Evolutionary conservation across 306 rosid genomes (phyloP).

Genomic region (Casuarina cunninghamiana): DNA sequence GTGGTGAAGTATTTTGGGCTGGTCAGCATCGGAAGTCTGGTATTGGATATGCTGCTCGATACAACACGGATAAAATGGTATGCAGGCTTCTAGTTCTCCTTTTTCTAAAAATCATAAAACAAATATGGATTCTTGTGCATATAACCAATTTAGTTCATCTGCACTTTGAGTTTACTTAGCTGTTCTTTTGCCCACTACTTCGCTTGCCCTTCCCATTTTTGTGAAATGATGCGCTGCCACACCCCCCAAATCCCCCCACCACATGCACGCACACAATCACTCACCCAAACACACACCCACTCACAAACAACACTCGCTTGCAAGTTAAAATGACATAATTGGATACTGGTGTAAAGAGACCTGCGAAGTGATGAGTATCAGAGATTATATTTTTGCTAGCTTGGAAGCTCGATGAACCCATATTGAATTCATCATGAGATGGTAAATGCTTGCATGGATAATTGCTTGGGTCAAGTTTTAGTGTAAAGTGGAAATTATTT

Average conservation of each 20-base stretch:
- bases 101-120: not conserved
- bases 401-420: not conserved
- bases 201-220: not conserved
- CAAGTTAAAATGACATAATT: not conserved
- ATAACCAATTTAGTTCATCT: not conserved
- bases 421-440: not conserved
- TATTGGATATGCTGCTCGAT: conserved; percentile 95
- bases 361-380: not conserved
- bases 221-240: not conserved
- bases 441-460: not conserved
- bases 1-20: conserved; percentile 99
- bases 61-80: conserved; percentile 95
- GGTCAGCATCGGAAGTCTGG: conserved; percentile 99
- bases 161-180: not conserved
- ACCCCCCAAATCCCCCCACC: not conserved
- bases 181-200: not conserved
- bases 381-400: not conserved
- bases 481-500: not conserved
- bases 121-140: not conserved
- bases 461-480: not conserved
- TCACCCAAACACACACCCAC: too few species aligned
- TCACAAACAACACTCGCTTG: too few species aligned
- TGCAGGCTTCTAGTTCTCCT: conserved; percentile 4
- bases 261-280: too few species aligned
- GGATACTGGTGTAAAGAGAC: not conserved